A percentile compares a stretch with the other conserved stretches of the same genome.
phyloP scores from a whole-genome alignment of 257 asterid genomes.

The Thymus mandschuricus region DNA sequence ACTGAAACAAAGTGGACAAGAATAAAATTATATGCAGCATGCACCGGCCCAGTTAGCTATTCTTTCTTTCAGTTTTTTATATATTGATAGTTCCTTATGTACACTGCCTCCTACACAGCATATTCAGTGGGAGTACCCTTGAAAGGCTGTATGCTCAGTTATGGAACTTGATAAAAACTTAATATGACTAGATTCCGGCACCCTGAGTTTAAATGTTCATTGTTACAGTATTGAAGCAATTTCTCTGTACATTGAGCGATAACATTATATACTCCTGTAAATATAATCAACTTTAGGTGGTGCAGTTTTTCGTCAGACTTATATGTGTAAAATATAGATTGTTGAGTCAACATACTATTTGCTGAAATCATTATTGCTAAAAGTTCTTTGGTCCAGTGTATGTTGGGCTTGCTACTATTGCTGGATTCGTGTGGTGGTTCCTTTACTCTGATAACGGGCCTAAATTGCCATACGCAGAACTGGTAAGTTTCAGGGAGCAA shows the following conservation, averaged over 20 bases:
- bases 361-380: conserved; percentile 29
- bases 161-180: neutral
- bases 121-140: neutral
- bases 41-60: neutral
- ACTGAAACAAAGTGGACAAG: neutral
- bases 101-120: neutral
- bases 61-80: too few species aligned
- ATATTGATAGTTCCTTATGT: neutral
- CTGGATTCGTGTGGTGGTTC: conserved; percentile 99
- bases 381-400: conserved; percentile 67
- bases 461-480: conserved; percentile 74
- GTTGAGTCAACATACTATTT: conserved; percentile 20
- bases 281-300: conserved; percentile 17
- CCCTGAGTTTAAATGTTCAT: conserved; percentile 4
- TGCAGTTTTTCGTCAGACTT: neutral
- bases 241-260: conserved; percentile 12
- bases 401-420: conserved; percentile 97
- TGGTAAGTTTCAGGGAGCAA: conserved; percentile 55
- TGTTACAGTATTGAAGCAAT: conserved; percentile 7
- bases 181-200: conserved; percentile 1
- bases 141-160: neutral
- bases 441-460: conserved; percentile 86
- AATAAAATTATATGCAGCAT: neutral
- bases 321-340: neutral
- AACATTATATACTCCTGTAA: neutral